Evolutionary conservation across 2,329 filamentous ascomycete genomes (phyloP).

Genomic region (Scopulariopsis brevicaulis): DNA sequence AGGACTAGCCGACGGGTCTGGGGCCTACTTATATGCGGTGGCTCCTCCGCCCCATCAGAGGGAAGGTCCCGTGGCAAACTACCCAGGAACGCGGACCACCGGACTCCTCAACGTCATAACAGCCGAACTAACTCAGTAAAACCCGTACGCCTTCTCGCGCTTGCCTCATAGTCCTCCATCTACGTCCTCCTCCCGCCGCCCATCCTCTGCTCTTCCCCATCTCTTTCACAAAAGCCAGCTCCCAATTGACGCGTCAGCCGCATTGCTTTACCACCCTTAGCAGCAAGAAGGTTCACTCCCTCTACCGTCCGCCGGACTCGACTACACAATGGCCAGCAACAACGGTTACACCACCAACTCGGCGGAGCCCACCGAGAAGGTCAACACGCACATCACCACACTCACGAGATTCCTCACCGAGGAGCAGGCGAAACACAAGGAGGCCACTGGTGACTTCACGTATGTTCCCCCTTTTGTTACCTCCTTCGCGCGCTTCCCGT

Average conservation of each 20-base stretch:
- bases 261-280: too few species aligned
- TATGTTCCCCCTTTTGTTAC: constrained; percentile 23
- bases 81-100: too few species aligned
- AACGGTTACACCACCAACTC: constrained; percentile 23
- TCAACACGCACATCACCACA: constrained; percentile 95
- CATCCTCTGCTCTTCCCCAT: too few species aligned
- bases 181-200: too few species aligned
- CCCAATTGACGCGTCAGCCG: too few species aligned
- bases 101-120: not conserved
- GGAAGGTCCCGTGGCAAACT: too few species aligned
- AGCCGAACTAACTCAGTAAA: not conserved
- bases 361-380: constrained; percentile 52
- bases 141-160: too few species aligned
- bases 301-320: not conserved
- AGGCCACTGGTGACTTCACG: constrained; percentile 98
- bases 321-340: not conserved
- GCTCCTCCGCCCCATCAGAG: too few species aligned
- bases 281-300: too few species aligned
- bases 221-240: too few species aligned
- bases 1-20: not conserved
- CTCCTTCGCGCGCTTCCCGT: too few species aligned
- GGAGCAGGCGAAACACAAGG: constrained; percentile 84
- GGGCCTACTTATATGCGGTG: not conserved
- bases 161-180: too few species aligned
- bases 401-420: constrained; percentile 93